A percentile compares a stretch with the other conserved stretches of the same genome.
phyloP scores from a whole-genome alignment of 208 protist species.

The Lotmaria passim region DNA sequence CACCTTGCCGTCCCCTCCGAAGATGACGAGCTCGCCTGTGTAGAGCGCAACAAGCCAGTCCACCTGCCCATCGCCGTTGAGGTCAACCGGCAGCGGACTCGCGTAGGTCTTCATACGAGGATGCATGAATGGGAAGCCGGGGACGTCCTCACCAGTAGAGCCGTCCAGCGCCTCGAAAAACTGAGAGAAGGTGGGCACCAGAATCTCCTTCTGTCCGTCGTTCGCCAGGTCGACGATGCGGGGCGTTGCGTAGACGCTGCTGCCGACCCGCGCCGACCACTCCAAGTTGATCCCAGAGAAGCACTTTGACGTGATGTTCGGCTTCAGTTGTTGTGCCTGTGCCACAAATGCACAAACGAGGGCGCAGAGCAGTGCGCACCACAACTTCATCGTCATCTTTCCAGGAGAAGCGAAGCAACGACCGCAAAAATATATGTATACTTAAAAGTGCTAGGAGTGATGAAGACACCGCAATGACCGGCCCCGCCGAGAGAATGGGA shows the following conservation, averaged over 20 bases:
- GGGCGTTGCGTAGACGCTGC: slow-evolving; percentile 81
- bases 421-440: too few species aligned
- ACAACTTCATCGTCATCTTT: not conserved
- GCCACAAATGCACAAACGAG: not conserved
- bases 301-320: slow-evolving; percentile 40
- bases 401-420: too few species aligned
- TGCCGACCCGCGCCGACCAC: slow-evolving; percentile 82
- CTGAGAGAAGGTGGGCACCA: slow-evolving; percentile 79
- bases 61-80: slow-evolving; percentile 79
- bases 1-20: slow-evolving; percentile 63
- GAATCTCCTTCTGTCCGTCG: slow-evolving; percentile 84
- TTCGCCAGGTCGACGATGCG: slow-evolving; percentile 78
- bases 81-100: slow-evolving; percentile 83
- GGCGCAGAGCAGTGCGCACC: slow-evolving; percentile 8
- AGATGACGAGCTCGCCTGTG: slow-evolving; percentile 87
- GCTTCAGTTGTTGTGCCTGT: slow-evolving; percentile 5
- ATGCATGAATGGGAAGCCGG: slow-evolving; percentile 86
- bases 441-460: too few species aligned
- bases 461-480: too few species aligned
- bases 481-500: too few species aligned
- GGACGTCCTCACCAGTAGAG: slow-evolving; percentile 53
- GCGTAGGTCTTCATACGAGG: slow-evolving; percentile 77
- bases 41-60: slow-evolving; percentile 89
- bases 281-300: slow-evolving; percentile 58
- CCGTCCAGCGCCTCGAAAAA: slow-evolving; percentile 76